Base-by-base conservation (phyloP, 495 filamentous ascomycete species). In the Chaetomidium leptoderma region DNA sequence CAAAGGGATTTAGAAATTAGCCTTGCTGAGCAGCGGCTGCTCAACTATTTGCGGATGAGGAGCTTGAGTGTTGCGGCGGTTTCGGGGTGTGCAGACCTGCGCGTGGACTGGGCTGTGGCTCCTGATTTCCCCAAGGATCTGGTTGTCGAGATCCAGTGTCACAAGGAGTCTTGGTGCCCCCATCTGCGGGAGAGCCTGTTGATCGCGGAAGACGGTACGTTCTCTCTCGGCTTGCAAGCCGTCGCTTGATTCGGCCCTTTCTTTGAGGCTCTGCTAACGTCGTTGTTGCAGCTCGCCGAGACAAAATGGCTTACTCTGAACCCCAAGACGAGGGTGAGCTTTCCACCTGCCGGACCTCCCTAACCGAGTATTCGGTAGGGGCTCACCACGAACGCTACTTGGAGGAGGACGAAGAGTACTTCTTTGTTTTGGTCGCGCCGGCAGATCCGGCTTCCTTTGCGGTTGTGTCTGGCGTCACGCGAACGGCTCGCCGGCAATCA, bases 131-230 rank as follows among this genome's bases (percentile, higher is more conserved):
- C 19, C 43, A 6, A 11, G 39, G 19, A 6, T 5, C 4, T 19
- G 9, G 26, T n/a, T 7, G 53, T 56, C 8, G 30, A 56, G 29
- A 46, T 56, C 30, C 53, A 56, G 42, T 56, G 53, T 37, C 53
- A 56, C 53, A 44, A 27, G 8, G 40, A 42, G 14, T 11, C 24
- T n/a, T 27, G 19, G 10, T 56, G 53, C 42, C 14, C 43, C n/a
- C 40, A 46, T 19, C 53, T 56, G 1, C 9, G 30, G 30, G 30
- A 47, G 24, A 47, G 21, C 16, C 30, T 56, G 29, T 37, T 56
- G 40, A 35, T 17, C 27, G 29, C 53, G 26, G 51, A 43, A 5
- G 40, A 43, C 40, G 40, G 40, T 43, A 13, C 17, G 40, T 21
- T 23, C 4, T 6, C 7, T 9, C 21, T 13, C 4, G 10, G 5